A percentile compares a stretch with the other conserved stretches of the same genome.
phyloP scores from a whole-genome alignment of 192 early-diverging fungal genomes.

The Coemansia reversa region DNA sequence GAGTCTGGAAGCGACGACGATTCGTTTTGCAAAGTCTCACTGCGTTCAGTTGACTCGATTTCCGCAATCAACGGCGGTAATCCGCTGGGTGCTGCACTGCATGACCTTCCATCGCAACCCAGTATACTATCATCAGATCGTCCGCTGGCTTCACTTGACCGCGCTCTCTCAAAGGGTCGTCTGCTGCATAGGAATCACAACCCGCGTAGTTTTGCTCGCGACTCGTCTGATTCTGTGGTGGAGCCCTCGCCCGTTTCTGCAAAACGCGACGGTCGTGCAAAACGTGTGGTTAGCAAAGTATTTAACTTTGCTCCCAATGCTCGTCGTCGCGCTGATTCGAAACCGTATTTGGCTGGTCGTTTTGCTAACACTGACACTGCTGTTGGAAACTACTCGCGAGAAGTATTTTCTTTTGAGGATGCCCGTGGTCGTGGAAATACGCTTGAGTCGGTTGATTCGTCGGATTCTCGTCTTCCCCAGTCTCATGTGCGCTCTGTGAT shows the following conservation, averaged over 20 bases:
- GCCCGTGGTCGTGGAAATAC: slow-evolving; percentile 22
- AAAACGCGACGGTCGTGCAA: slow-evolving; percentile 27
- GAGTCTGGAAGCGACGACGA: slow-evolving; percentile 37
- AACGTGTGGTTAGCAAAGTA: slow-evolving; percentile 44
- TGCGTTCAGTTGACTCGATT: slow-evolving; percentile 16
- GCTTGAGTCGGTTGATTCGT: slow-evolving; percentile 21
- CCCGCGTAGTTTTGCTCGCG: slow-evolving; percentile 8
- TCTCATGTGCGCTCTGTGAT: slow-evolving; percentile 40
- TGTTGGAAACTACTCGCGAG: slow-evolving; percentile 35
- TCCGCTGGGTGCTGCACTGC: slow-evolving; percentile 13
- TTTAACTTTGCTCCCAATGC: slow-evolving; percentile 26
- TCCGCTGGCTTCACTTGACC: slow-evolving; percentile 23
- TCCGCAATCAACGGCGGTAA: slow-evolving; percentile 43
- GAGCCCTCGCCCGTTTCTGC: neutral
- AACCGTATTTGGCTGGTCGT: slow-evolving; percentile 39
- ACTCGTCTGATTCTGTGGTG: neutral
- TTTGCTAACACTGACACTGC: slow-evolving; percentile 47
- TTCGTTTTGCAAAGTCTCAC: slow-evolving; percentile 41
- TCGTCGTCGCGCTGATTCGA: neutral
- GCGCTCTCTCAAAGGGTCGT: slow-evolving; percentile 33
- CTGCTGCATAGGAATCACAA: slow-evolving; percentile 30
- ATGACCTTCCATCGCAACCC: slow-evolving; percentile 7
- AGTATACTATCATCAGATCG: slow-evolving; percentile 10
- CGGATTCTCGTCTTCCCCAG: slow-evolving; percentile 5
- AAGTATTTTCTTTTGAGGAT: slow-evolving; percentile 34